Evolutionary conservation across 2,329 filamentous ascomycete genomes (phyloP).

Genomic region (Fusarium falciforme): DNA sequence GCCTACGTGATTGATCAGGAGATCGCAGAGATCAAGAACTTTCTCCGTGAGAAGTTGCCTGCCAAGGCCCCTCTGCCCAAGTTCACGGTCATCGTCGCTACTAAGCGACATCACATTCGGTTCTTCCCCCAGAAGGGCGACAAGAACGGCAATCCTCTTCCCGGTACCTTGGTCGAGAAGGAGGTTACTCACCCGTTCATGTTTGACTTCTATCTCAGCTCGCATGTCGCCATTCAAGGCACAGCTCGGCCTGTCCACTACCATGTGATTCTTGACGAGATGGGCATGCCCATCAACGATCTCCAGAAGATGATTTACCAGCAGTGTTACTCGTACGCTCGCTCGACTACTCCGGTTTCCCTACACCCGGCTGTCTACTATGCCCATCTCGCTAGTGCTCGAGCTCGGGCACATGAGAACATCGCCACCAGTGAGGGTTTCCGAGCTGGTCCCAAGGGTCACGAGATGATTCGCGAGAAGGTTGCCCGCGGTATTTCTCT

Average conservation of each 20-base stretch:
- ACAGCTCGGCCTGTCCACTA: constrained; percentile 95
- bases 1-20: constrained; percentile 83
- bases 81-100: constrained; percentile 88
- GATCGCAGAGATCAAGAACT: constrained; percentile 74
- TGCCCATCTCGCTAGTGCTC: constrained; percentile 86
- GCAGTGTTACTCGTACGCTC: constrained; percentile 92
- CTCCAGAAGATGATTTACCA: constrained; percentile 93
- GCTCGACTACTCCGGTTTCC: constrained; percentile 93
- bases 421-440: constrained; percentile 58
- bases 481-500: constrained; percentile 53
- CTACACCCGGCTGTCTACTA: constrained; percentile 94
- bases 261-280: constrained; percentile 87
- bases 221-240: constrained; percentile 84
- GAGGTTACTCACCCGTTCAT: constrained; percentile 93
- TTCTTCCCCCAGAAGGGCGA: constrained; percentile 85
- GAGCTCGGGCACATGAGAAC: constrained; percentile 80
- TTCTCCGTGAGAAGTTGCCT: constrained; percentile 58
- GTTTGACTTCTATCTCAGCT: constrained; percentile 82
- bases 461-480: constrained; percentile 53
- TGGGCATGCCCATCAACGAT: constrained; percentile 71
- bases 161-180: constrained; percentile 87
- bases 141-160: constrained; percentile 82
- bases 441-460: constrained; percentile 57
- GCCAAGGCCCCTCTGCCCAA: constrained; percentile 61
- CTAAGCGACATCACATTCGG: constrained; percentile 93